Conservation (phyloP, 1,139 yeast species). For the Torulaspora pretoriensis region DNA sequence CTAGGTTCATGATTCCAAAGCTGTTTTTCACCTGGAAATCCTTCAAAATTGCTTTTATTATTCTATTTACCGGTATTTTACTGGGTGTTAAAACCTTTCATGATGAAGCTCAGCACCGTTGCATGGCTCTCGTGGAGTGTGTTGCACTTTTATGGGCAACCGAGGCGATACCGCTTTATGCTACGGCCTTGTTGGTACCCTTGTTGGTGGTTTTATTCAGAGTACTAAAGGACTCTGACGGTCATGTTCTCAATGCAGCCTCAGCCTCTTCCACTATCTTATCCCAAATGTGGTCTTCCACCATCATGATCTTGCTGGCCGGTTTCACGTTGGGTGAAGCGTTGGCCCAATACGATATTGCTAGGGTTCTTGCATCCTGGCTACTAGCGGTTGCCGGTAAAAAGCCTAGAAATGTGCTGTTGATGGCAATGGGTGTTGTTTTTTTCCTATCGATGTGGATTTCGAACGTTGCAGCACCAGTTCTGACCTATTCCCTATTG, state of each 20-base stretch:
- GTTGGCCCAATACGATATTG: slow-evolving; percentile 64
- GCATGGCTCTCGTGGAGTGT: slow-evolving; percentile 64
- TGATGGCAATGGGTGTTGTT: slow-evolving; percentile 65
- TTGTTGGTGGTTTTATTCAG: slow-evolving; percentile 50
- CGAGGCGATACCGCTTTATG: slow-evolving; percentile 66
- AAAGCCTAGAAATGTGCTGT: slow-evolving; percentile 56
- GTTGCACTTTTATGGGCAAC: slow-evolving; percentile 74
- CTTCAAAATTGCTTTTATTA: slow-evolving; percentile 45
- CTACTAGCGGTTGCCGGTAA: slow-evolving; percentile 61
- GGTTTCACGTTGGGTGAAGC: slow-evolving; percentile 76
- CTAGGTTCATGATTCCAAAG: slow-evolving; percentile 36
- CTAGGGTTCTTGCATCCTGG: slow-evolving; percentile 63
- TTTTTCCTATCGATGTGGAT: slow-evolving; percentile 75
- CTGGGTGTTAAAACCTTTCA: slow-evolving; percentile 54
- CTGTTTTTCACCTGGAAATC: slow-evolving; percentile 40
- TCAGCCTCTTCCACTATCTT: slow-evolving; percentile 54
- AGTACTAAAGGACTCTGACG: slow-evolving; percentile 53
- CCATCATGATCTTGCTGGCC: slow-evolving; percentile 62
- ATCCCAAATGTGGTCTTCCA: slow-evolving; percentile 69
- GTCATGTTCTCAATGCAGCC: slow-evolving; percentile 49
- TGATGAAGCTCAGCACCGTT: slow-evolving; percentile 57
- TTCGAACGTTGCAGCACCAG: slow-evolving; percentile 76
- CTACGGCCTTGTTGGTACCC: slow-evolving; percentile 62
- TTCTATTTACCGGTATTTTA: slow-evolving; percentile 45
- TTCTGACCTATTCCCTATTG: slow-evolving; percentile 61